Evolutionary conservation across 1,139 yeast genomes (phyloP).

Genomic region (Taphrina deformans): DNA sequence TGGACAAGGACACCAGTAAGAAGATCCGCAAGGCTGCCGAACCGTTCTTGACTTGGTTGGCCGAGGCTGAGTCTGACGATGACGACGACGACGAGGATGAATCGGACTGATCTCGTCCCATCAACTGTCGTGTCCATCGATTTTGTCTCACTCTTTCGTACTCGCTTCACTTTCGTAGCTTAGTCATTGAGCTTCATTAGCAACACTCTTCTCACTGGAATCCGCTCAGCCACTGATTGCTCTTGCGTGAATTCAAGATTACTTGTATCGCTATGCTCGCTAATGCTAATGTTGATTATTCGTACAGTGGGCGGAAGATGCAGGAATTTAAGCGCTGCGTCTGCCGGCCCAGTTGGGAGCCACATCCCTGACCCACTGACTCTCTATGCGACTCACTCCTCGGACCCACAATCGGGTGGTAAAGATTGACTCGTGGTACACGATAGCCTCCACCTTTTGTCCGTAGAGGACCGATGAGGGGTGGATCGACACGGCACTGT

Average conservation of each 20-base stretch:
- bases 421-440: slow-evolving; percentile 92
- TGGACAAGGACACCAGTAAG: slow-evolving; percentile 85
- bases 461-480: slow-evolving; percentile 92
- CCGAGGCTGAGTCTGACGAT: slow-evolving; percentile 86
- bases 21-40: slow-evolving; percentile 95
- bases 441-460: slow-evolving; percentile 74
- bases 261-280: slow-evolving; percentile 1
- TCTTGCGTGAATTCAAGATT: no score
- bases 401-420: slow-evolving; percentile 93
- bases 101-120: background rate
- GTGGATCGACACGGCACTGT: slow-evolving; percentile 67
- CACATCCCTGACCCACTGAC: slow-evolving; percentile 66
- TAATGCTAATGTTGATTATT: no score
- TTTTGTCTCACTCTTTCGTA: background rate
- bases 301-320: no score
- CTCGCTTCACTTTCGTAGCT: background rate
- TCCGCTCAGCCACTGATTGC: no score
- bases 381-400: slow-evolving; percentile 76
- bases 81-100: slow-evolving; percentile 51
- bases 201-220: background rate
- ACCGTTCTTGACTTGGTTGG: slow-evolving; percentile 91
- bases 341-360: slow-evolving; percentile 30
- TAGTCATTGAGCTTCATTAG: background rate
- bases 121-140: background rate
- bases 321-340: background rate